Percentiles rank a stretch among this genome's conserved stretches.
Conservation (phyloP, 495 filamentous ascomycete genomes). For the Aspergillus conjunctus region DNA sequence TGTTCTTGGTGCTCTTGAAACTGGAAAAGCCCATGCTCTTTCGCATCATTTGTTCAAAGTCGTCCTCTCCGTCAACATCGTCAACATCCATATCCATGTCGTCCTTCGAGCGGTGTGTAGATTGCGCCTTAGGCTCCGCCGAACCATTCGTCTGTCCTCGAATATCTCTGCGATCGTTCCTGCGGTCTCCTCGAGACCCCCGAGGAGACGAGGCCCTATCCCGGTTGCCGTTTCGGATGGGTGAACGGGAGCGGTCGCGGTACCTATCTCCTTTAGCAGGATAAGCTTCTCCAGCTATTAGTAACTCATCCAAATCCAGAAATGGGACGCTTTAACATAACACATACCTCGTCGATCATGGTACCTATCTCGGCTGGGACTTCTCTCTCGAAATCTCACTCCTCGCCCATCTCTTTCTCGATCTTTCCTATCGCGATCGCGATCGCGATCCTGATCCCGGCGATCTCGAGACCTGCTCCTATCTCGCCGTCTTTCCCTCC, state of each 20-base stretch:
- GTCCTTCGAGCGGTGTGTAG: conserved; percentile 30
- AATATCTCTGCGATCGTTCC: conserved; percentile 37
- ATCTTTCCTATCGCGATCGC: conserved; percentile 40
- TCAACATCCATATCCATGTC: conserved; percentile 47
- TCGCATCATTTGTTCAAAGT: conserved; percentile 73
- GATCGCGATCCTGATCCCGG: conserved; percentile 39
- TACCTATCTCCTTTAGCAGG: conserved; percentile 41
- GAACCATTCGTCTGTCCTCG: conserved; percentile 33
- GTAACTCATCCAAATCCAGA: conserved; percentile 7
- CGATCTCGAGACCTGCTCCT: conserved; percentile 51
- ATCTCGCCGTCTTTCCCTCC: conserved; percentile 43
- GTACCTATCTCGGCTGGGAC: conserved; percentile 50
- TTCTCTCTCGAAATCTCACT: conserved; percentile 46
- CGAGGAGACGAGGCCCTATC: conserved; percentile 42
- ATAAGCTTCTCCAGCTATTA: conserved; percentile 28
- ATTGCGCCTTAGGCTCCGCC: conserved; percentile 20
- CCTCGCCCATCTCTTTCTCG: conserved; percentile 44
- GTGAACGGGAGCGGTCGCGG: conserved; percentile 50
- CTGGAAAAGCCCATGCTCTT: conserved; percentile 83
- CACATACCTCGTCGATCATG: conserved; percentile 45
- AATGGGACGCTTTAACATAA: conserved; percentile 1
- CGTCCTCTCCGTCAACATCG: conserved; percentile 63
- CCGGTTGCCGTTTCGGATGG: conserved; percentile 43
- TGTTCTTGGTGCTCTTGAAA: conserved; percentile 86
- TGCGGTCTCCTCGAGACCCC: conserved; percentile 36